Conservation (phyloP, 768 basidiomycete genomes). For the Russula vinacea region DNA sequence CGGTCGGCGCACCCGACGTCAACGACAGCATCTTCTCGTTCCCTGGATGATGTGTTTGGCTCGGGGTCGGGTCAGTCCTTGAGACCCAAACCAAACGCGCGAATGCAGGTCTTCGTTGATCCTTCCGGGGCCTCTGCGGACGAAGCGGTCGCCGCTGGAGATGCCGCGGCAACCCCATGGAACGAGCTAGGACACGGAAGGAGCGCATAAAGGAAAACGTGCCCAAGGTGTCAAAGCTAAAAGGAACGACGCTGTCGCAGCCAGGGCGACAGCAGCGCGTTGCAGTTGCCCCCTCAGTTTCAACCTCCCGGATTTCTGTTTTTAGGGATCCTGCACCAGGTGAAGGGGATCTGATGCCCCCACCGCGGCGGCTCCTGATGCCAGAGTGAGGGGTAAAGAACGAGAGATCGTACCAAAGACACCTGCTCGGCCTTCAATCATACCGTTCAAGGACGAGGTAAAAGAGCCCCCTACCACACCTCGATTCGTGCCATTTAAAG, state of each 20-base stretch:
- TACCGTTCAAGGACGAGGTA: slow-evolving; percentile 34
- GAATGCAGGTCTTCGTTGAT: slow-evolving; percentile 72
- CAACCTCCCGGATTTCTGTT: slow-evolving; percentile 55
- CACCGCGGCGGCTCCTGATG: slow-evolving; percentile 41
- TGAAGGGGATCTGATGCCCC: slow-evolving; percentile 28
- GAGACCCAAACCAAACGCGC: slow-evolving; percentile 48
- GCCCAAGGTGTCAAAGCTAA: slow-evolving; percentile 64
- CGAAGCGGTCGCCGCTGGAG: slow-evolving; percentile 43
- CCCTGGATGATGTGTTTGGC: slow-evolving; percentile 35
- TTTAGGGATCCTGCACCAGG: slow-evolving; percentile 60
- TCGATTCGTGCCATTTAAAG: slow-evolving; percentile 68
- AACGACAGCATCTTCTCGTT: slow-evolving; percentile 29
- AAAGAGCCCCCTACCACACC: slow-evolving; percentile 46
- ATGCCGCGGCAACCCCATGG: slow-evolving; percentile 47
- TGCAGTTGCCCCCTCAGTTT: slow-evolving; percentile 42
- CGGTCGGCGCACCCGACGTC: slow-evolving; percentile 34
- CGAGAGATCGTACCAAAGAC: slow-evolving; percentile 38
- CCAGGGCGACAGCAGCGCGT: slow-evolving; percentile 55
- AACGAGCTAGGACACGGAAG: slow-evolving; percentile 76
- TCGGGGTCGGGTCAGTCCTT: slow-evolving; percentile 32
- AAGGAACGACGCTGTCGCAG: slow-evolving; percentile 63
- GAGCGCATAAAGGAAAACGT: slow-evolving; percentile 77
- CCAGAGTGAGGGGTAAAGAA: slow-evolving; percentile 29
- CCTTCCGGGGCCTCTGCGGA: slow-evolving; percentile 54
- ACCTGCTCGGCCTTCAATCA: slow-evolving; percentile 34